These are phyloP conservation scores for Penicillium steckii DNA, from an alignment of 495 filamentous ascomycete genomes.

Conservation along the genomic window DNA sequence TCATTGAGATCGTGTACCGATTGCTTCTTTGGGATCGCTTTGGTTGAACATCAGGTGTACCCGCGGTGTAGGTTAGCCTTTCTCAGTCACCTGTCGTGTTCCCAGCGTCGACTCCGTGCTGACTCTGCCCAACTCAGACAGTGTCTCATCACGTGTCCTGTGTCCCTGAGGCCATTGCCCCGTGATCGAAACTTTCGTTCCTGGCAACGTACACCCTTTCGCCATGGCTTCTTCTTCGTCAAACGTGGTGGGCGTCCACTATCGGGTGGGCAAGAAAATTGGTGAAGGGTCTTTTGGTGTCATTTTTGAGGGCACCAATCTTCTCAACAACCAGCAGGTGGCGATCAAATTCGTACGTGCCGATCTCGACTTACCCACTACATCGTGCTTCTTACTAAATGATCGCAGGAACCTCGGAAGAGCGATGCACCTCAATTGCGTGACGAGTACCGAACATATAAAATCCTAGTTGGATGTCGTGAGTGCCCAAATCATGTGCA, in stretches of 20 bases:
- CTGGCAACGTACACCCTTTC: slow-evolving; percentile 13
- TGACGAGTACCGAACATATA: slow-evolving; percentile 99
- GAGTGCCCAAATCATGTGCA: slow-evolving; percentile 46
- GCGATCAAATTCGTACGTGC: slow-evolving; percentile 97
- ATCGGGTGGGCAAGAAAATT: slow-evolving; percentile 98
- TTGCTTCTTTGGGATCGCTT: slow-evolving; percentile 12
- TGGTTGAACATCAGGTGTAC: slow-evolving; percentile 9
- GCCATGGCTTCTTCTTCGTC: slow-evolving; percentile 90
- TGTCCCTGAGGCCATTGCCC: slow-evolving; percentile 26
- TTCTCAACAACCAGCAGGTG: slow-evolving; percentile 98
- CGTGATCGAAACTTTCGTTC: slow-evolving; percentile 22
- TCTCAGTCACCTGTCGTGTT: background rate
- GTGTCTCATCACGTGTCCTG: slow-evolving; percentile 29
- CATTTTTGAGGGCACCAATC: slow-evolving; percentile 97
- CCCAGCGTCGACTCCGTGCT: slow-evolving; percentile 10
- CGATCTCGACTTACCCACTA: background rate
- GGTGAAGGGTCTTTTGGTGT: slow-evolving; percentile 99
- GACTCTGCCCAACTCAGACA: slow-evolving; percentile 18
- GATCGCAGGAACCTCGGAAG: slow-evolving; percentile 85
- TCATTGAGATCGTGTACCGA: slow-evolving; percentile 10
- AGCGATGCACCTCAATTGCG: slow-evolving; percentile 97
- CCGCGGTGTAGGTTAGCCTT: slow-evolving; percentile 19
- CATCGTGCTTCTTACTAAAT: slow-evolving; percentile 14
- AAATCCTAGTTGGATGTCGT: slow-evolving; percentile 99
- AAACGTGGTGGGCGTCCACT: slow-evolving; percentile 99